Base-by-base conservation (phyloP, 257 asterid species). In the Mitragyna speciosa region DNA sequence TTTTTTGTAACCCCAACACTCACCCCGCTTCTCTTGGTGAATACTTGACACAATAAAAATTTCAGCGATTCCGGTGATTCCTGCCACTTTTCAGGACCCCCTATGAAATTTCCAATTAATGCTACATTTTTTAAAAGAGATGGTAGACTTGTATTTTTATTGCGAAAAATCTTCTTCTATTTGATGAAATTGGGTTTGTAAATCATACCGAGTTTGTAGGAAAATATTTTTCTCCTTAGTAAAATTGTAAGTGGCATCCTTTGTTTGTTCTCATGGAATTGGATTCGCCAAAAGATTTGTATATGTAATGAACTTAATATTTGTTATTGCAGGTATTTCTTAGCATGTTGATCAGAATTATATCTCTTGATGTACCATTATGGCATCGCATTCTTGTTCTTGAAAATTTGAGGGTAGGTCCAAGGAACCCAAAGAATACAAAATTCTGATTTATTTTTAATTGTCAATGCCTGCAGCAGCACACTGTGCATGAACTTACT, bases 311-410 rank as follows among this genome's bases (percentile, higher is more conserved):
- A 72, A 52, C 67, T n/a, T 48, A 49, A 83, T 70, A 43, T 45
- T 83, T 70, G 70, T 81, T 72, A n/a, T 52, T 83, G 77, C 86
- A 93, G 99, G 99, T 95, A 77, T 95, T 93, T 82, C 97, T 95
- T 87, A 95, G 98, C 90, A 93, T 95, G 94, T 79, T 95, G 85
- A 91, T 95, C 84, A 92, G 92, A 82, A 91, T 90, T 83, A 91
- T 88, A 82, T 87, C 97, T 86, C 95, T 92, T 84, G 99, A 95
- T 88, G 83, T 95, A 85, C 99, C 99, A 12, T 88, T 95, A 68
- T 93, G 99, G 99, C 99, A 95, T 87, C 97, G 98, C 70, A 95
- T 95, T 87, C 99, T 95, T 58, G 99, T 95, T 82, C 98, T 95
- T 78, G 99, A 95, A 86, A 87, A 91, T 76, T 84, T 95, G 90